Base-by-base conservation (phyloP, 306 rosid genomes). In the Sesbania bispinosa region DNA sequence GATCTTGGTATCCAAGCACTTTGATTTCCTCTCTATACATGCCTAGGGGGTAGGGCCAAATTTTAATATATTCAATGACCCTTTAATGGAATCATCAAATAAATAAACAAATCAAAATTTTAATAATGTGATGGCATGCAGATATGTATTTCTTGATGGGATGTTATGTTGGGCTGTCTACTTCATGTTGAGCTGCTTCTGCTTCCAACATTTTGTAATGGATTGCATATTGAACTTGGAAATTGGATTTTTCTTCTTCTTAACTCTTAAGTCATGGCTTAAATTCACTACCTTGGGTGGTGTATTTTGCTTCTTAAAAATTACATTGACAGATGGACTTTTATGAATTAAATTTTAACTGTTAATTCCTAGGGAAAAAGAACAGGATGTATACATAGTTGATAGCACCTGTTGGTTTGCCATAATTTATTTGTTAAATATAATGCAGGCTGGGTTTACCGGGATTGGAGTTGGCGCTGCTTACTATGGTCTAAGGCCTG, bases 401-500 rank as follows among this genome's bases (percentile, higher is more conserved):
- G n/a, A n/a, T n/a, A 16, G 68, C 46, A 61, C 23, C 26, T 19
- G 59, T 62, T 77, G 78, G 66, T 20, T 39, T 75, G 41, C 69
- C 4, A 38, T 73, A 0, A 36, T 61, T 27, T 77, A 15, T 79
- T 62, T 46, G 52, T 78, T 55, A 70, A 71, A 68, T 69, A 30
- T 68, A 50, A 57, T 83, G 82, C 91, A 94, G 98, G 99, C 99
- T 80, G 99, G 99, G 42, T 95, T 95, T 88, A 10, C 99, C 47
- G 99, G 99, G 60, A 91, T 95, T 48, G 99, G 97, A 83, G 99
- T 95, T 75, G 99, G 99, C 2, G 99, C 99, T 68, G 99, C 99
- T 48, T 95, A 84, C 87, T 77, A 91, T 79, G 99, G 99, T 74
- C 93, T 91, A 68, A 88, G 58, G 78, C 99, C 99, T 60, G 88